Evolutionary conservation across 2,329 filamentous ascomycete genomes (phyloP), one percentile per base, ranked within the genome.

Genomic region (Rosellinia necatrix): DNA sequence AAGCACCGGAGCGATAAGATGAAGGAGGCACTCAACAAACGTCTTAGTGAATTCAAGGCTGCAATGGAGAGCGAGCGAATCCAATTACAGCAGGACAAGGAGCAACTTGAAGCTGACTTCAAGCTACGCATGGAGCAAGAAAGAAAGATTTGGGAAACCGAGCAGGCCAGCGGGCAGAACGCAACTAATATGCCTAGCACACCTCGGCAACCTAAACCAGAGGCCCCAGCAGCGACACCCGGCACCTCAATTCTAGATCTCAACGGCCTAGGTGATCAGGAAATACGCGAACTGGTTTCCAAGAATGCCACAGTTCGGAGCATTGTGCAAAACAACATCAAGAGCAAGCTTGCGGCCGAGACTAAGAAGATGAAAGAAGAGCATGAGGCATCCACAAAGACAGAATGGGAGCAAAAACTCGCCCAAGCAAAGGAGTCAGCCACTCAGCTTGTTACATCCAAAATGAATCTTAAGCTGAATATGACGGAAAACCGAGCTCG

Each of bases 361-460:
- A 80, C 82, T n/a, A 79, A 82, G 56, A 87, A 82, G 68, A 70
- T 84, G 25, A 81, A 80, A 61, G 75, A 80, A 1, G 83, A 85
- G 63, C 71, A 76, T 4, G 80, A 85, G 63, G 74, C 74, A 24
- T 64, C 71, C 4, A 53, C 78, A 30, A 79, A 78, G 68, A 58
- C 67, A 8, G 79, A 84, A 55, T 78, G 75, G 50, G 82, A 85
- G 46, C 73, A 76, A 35, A 85, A 83, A 72, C 73, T 83, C 19
- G 64, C 68, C 10, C 77, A 79, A 47, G 83, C 81, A 9, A 76
- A 78, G 50, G 82, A 87, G 59, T 81, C 88, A 70, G 88, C 87
- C 3, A 83, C 88, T 48, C 81, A 88, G 59, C 82, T 94, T 75
- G 85, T 87, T 40, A 84, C 86, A 30, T 92, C 92, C 76, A 91